Evolutionary conservation across 1,284 basidiomycete genomes (phyloP).

Genomic region (Cerioporus squamosus): DNA sequence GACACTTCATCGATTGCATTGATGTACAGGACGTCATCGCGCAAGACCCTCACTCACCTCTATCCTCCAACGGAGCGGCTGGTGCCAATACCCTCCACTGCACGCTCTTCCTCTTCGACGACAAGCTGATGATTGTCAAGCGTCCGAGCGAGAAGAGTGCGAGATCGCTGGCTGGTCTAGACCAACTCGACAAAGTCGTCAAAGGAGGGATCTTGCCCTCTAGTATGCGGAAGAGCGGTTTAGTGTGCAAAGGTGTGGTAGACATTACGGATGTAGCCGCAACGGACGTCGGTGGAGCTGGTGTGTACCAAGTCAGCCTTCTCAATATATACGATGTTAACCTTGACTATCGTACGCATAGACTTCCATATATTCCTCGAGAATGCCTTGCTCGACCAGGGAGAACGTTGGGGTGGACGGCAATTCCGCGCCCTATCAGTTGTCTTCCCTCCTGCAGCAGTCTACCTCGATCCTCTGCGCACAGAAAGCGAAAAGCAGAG

Average conservation of each 20-base stretch:
- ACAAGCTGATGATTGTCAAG: conserved; percentile 92
- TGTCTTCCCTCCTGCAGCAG: conserved; percentile 68
- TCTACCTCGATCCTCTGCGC: conserved; percentile 65
- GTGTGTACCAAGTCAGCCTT: conserved; percentile 43
- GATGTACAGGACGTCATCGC: conserved; percentile 87
- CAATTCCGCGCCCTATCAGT: conserved; percentile 78
- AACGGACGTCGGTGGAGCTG: conserved; percentile 83
- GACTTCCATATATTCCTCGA: conserved; percentile 89
- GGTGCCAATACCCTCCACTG: conserved; percentile 62
- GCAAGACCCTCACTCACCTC: conserved; percentile 38
- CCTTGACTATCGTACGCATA: conserved; percentile 28
- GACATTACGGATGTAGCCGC: conserved; percentile 86
- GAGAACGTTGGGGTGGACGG: conserved; percentile 82
- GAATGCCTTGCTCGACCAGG: conserved; percentile 78
- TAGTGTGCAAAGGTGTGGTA: conserved; percentile 87
- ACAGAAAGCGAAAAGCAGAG: conserved; percentile 73
- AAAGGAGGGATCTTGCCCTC: conserved; percentile 61
- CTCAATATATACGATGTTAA: background rate
- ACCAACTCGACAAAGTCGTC: conserved; percentile 78
- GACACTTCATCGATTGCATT: conserved; percentile 91
- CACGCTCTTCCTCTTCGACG: conserved; percentile 93
- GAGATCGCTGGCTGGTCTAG: conserved; percentile 78
- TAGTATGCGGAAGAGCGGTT: conserved; percentile 76
- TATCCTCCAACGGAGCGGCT: conserved; percentile 40
- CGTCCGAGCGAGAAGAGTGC: conserved; percentile 82